Percentiles rank a stretch among this genome's conserved stretches.
These are phyloP conservation scores for Penicillium dipodomyicola DNA, from an alignment of 495 filamentous ascomycete genomes.

Conservation along the genomic window DNA sequence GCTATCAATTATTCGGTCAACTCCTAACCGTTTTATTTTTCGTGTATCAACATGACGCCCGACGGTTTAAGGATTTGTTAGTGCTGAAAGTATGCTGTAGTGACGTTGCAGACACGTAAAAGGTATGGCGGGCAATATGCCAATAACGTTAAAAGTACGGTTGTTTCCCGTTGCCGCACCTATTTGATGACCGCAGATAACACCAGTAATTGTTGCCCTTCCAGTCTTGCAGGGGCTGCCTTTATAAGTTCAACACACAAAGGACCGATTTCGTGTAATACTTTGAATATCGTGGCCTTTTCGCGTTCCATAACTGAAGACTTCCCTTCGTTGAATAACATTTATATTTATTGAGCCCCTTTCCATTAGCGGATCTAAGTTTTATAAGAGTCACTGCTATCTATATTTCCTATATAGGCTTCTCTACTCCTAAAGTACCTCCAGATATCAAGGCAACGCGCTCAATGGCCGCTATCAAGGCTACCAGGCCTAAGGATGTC, in stretches of 20 bases:
- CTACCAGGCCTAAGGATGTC: too few relatives aligned
- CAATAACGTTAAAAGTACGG: too few relatives aligned
- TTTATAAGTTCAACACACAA: slow-evolving; percentile 5
- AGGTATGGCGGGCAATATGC: too few relatives aligned
- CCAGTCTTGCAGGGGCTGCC: neutral
- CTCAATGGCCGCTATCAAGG: neutral
- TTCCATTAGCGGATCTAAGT: neutral
- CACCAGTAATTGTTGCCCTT: neutral
- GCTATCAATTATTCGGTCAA: too few relatives aligned
- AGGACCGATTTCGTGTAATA: neutral
- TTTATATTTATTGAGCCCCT: neutral
- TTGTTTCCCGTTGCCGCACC: too few relatives aligned
- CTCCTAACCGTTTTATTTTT: too few relatives aligned
- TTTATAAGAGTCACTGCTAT: neutral
- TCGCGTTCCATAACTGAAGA: neutral
- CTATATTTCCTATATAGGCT: neutral
- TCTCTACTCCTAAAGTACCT: neutral
- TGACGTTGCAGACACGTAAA: too few relatives aligned
- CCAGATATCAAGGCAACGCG: slow-evolving; percentile 2
- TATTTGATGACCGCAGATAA: too few relatives aligned
- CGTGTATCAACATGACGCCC: too few relatives aligned
- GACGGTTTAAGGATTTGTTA: too few relatives aligned
- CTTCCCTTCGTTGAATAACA: neutral
- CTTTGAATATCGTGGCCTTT: neutral
- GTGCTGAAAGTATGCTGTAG: too few relatives aligned